These are phyloP conservation scores for Acacia confusa DNA, from an alignment of 306 rosid species.

Conservation along the genomic window DNA sequence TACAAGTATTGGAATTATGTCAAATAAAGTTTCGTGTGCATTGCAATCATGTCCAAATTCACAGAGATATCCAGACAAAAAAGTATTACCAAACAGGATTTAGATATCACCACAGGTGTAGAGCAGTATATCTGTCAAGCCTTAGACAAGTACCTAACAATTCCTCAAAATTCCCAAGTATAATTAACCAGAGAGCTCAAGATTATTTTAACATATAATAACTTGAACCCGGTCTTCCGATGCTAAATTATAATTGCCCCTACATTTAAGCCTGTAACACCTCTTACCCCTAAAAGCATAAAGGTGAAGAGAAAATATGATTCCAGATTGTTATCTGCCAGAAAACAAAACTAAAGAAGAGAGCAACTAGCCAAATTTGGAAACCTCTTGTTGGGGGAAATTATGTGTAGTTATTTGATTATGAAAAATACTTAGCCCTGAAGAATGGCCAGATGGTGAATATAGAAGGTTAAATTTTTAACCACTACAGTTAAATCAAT, in stretches of 20 bases:
- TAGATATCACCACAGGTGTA: not conserved
- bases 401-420: slow-evolving; percentile 12
- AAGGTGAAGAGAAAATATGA: slow-evolving; percentile 1
- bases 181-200: not conserved
- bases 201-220: not conserved
- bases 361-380: not conserved
- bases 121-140: not conserved
- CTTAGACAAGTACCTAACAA: not conserved
- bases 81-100: not conserved
- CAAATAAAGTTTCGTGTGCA: not conserved
- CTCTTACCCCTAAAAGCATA: slow-evolving; percentile 20
- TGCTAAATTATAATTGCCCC: slow-evolving; percentile 5
- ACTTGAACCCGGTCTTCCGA: slow-evolving; percentile 17
- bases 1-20: not conserved
- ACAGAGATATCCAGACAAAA: not conserved
- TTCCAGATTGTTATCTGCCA: slow-evolving; percentile 10
- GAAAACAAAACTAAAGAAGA: slow-evolving; percentile 1
- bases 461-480: not conserved
- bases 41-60: not conserved
- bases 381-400: not conserved
- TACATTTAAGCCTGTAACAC: not conserved
- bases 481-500: not conserved
- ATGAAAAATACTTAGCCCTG: slow-evolving; percentile 9
- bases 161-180: too few species aligned
- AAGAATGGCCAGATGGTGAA: not conserved